phyloP scores from a whole-genome alignment of 2,329 filamentous ascomycete species.

The Colletotrichum tanaceti region DNA sequence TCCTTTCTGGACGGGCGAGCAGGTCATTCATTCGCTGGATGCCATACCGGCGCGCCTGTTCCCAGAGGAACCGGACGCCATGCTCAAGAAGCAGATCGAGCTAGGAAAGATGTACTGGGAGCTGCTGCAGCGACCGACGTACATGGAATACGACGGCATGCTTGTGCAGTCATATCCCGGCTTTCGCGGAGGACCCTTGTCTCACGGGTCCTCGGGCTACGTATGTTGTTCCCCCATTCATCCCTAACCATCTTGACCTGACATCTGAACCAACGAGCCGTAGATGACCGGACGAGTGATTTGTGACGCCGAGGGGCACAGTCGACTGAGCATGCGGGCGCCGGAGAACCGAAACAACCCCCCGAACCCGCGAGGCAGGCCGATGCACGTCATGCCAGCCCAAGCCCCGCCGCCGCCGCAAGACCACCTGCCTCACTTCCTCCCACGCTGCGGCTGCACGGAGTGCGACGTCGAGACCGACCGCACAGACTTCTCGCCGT shows the following conservation, averaged over 20 bases:
- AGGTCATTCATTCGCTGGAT: conserved; percentile 54
- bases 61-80: conserved; percentile 50
- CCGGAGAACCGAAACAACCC: conserved; percentile 43
- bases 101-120: conserved; percentile 61
- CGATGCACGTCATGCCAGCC: neutral
- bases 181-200: conserved; percentile 16
- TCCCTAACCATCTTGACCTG: too few relatives aligned
- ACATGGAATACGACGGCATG: conserved; percentile 59
- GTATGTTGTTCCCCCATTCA: conserved; percentile 1
- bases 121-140: conserved; percentile 57
- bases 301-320: conserved; percentile 56
- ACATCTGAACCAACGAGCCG: conserved; percentile 26
- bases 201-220: conserved; percentile 50
- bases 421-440: conserved; percentile 55
- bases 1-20: conserved; percentile 56
- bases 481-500: conserved; percentile 47
- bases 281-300: conserved; percentile 56
- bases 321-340: conserved; percentile 48
- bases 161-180: conserved; percentile 49
- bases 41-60: conserved; percentile 59
- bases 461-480: conserved; percentile 48
- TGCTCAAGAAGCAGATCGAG: conserved; percentile 52
- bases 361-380: neutral
- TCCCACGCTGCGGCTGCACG: conserved; percentile 56
- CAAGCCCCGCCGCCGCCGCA: conserved; percentile 34